phyloP scores from a whole-genome alignment of 1,284 basidiomycete species.

The Amylostereum chailletii region DNA sequence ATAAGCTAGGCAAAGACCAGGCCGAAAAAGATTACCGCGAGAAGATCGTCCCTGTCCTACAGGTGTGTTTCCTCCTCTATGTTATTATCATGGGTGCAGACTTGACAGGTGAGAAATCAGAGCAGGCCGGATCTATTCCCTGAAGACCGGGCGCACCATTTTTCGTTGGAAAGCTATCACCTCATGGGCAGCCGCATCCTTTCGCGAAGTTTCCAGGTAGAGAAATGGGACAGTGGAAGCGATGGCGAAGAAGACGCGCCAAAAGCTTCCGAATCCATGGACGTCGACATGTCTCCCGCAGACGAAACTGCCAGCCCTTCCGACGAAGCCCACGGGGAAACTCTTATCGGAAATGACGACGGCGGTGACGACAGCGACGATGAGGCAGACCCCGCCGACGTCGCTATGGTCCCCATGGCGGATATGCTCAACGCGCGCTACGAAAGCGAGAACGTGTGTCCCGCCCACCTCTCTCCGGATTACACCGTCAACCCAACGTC shows the following conservation, averaged over 20 bases:
- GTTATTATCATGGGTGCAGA: background rate
- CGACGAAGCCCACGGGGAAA: background rate
- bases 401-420: slow-evolving; percentile 95
- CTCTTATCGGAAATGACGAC: slow-evolving; percentile 9
- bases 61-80: slow-evolving; percentile 33
- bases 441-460: slow-evolving; percentile 75
- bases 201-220: slow-evolving; percentile 83
- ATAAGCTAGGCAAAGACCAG: slow-evolving; percentile 81
- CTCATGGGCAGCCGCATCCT: slow-evolving; percentile 91
- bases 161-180: slow-evolving; percentile 77
- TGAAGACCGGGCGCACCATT: slow-evolving; percentile 38
- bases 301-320: background rate
- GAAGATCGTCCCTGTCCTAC: slow-evolving; percentile 57
- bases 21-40: slow-evolving; percentile 72
- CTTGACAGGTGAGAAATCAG: slow-evolving; percentile 24
- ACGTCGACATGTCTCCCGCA: slow-evolving; percentile 33
- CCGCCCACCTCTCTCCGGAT: background rate
- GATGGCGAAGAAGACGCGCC: slow-evolving; percentile 21
- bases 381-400: slow-evolving; percentile 57
- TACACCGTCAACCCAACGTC: background rate
- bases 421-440: slow-evolving; percentile 90
- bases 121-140: slow-evolving; percentile 67
- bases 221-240: slow-evolving; percentile 36
- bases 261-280: slow-evolving; percentile 33
- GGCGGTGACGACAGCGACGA: slow-evolving; percentile 51